phyloP scores from a whole-genome alignment of 225 moss, liverwort and hornwort species.

The Bryoerythrophyllum caledonicum region DNA sequence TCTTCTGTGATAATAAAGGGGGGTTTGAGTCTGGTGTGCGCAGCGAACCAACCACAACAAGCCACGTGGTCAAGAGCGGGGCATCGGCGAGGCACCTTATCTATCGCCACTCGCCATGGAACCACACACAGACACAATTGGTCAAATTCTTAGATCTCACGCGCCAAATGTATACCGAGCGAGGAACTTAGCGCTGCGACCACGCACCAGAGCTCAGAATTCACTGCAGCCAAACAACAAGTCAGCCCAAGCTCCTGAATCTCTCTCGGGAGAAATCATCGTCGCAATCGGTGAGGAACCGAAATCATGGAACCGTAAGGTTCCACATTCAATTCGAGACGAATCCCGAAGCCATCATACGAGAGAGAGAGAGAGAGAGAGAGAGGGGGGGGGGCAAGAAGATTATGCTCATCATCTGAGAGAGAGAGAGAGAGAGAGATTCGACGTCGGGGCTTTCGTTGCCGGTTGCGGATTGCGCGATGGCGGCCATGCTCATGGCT shows the following conservation, averaged over 20 bases:
- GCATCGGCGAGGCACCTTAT: slow-evolving; percentile 35
- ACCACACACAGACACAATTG: neutral
- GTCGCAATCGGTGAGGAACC: too few species aligned
- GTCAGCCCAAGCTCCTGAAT: too few species aligned
- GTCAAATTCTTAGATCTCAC: too few species aligned
- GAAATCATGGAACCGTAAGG: too few species aligned
- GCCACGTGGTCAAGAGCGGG: slow-evolving; percentile 12
- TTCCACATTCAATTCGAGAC: too few species aligned
- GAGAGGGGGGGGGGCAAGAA: neutral
- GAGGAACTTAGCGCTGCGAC: too few species aligned
- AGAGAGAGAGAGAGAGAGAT: slow-evolving; percentile 13
- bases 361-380: neutral
- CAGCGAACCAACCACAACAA: neutral
- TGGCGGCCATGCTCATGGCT: slow-evolving; percentile 50
- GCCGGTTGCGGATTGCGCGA: neutral
- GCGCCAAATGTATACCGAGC: rapidly evolving
- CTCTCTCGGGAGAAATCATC: too few species aligned
- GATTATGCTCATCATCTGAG: too few species aligned
- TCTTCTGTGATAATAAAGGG: too few species aligned
- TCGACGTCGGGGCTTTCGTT: neutral
- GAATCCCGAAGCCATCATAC: too few species aligned
- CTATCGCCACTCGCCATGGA: neutral
- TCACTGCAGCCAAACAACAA: neutral
- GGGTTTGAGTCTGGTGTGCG: neutral
- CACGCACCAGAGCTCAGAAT: neutral